A percentile compares a stretch with the other conserved stretches of the same genome.
Conservation (phyloP, 2,329 filamentous ascomycete species). For the Neonectria coccinea region DNA sequence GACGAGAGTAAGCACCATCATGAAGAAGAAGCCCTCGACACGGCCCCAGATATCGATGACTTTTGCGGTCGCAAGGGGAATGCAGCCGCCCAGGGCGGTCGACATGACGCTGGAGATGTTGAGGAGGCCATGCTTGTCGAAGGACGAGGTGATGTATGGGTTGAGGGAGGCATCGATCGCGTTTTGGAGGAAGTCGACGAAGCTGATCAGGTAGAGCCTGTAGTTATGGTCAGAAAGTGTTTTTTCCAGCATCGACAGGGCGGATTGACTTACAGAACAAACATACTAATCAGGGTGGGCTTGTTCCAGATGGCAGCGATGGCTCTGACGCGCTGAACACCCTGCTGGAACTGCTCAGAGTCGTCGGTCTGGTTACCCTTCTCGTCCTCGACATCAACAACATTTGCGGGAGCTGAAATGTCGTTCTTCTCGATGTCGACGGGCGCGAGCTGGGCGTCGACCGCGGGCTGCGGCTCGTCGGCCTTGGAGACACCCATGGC, state of each 20-base stretch:
- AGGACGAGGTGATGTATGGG: slow-evolving; percentile 75
- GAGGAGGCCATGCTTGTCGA: slow-evolving; percentile 72
- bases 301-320: slow-evolving; percentile 54
- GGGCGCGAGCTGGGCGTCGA: neutral
- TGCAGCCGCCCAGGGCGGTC: slow-evolving; percentile 53
- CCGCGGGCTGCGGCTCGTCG: no score
- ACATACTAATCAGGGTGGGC: slow-evolving; percentile 52
- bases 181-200: slow-evolving; percentile 54
- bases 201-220: slow-evolving; percentile 55
- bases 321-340: slow-evolving; percentile 55
- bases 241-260: no score
- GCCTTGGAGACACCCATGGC: no score
- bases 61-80: slow-evolving; percentile 58
- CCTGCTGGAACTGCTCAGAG: slow-evolving; percentile 51
- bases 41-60: slow-evolving; percentile 63
- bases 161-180: slow-evolving; percentile 61
- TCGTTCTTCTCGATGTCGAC: slow-evolving; percentile 34
- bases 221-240: neutral
- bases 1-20: slow-evolving; percentile 52
- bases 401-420: slow-evolving; percentile 25
- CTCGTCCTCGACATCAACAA: slow-evolving; percentile 27
- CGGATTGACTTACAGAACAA: slow-evolving; percentile 51
- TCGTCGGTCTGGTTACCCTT: slow-evolving; percentile 36
- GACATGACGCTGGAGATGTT: slow-evolving; percentile 74
- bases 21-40: slow-evolving; percentile 58